These are phyloP conservation scores for Eucalyptus cloeziana DNA, from an alignment of 345 rosid genomes.

Conservation along the genomic window DNA sequence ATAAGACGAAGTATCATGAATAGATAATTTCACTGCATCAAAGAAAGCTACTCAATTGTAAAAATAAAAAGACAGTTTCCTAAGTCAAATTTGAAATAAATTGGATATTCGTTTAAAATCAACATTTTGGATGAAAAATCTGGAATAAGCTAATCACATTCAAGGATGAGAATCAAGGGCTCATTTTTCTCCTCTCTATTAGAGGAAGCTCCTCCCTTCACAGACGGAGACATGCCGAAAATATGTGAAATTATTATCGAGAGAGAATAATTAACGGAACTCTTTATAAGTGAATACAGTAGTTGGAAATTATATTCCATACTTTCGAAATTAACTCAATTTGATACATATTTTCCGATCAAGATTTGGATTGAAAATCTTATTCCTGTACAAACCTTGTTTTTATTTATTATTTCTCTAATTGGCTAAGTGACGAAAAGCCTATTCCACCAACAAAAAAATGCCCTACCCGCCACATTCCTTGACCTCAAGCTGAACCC, in stretches of 20 bases:
- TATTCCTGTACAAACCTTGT: not conserved
- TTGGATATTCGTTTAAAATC: not conserved
- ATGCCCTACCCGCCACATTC: not conserved
- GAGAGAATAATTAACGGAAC: not conserved
- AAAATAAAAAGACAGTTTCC: not conserved
- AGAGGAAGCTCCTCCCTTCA: not conserved
- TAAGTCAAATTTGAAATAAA: not conserved
- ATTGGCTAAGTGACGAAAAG: not conserved
- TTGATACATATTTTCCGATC: not conserved
- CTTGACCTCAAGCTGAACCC: not conserved
- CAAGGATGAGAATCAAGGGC: not conserved
- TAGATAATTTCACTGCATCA: not conserved
- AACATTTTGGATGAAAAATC: not conserved
- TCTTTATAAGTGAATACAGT: fast-evolving
- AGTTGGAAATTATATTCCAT: not conserved
- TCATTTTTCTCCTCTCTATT: not conserved
- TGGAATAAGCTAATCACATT: not conserved
- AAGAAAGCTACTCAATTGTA: not conserved
- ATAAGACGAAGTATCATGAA: not conserved
- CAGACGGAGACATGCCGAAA: not conserved
- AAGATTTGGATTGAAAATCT: not conserved
- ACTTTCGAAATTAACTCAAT: not conserved
- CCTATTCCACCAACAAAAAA: not conserved
- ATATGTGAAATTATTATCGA: not conserved
- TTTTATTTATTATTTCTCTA: not conserved